Evolutionary conservation across 2,329 filamentous ascomycete genomes (phyloP).

Genomic region (Neocucurbitaria cava): DNA sequence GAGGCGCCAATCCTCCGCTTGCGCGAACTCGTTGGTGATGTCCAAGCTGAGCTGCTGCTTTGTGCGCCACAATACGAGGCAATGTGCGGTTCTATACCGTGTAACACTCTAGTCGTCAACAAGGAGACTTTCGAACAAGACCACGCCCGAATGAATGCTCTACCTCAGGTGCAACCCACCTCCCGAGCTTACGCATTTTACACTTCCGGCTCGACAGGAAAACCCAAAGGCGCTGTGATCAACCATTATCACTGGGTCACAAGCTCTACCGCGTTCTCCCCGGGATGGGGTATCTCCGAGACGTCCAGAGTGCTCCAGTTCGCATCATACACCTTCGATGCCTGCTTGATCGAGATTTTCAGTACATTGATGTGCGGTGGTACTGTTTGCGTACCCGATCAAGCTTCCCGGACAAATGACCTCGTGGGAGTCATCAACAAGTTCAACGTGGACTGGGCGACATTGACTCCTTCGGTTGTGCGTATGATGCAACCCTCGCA

Average conservation of each 20-base stretch:
- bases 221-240: conserved; percentile 68
- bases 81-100: conserved; percentile 35
- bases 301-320: conserved; percentile 64
- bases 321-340: conserved; percentile 55
- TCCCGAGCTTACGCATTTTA: conserved; percentile 69
- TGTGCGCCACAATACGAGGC: conserved; percentile 32
- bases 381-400: conserved; percentile 57
- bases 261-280: conserved; percentile 35
- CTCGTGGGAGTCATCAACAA: conserved; percentile 51
- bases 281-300: conserved; percentile 52
- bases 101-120: conserved; percentile 41
- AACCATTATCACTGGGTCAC: conserved; percentile 67
- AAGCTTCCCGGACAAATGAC: conserved; percentile 56
- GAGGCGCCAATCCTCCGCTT: conserved; percentile 46
- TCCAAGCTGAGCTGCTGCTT: conserved; percentile 37
- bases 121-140: conserved; percentile 49
- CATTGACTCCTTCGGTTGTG: conserved; percentile 54
- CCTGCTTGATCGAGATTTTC: conserved; percentile 56
- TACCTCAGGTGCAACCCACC: conserved; percentile 49
- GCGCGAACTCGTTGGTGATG: conserved; percentile 42
- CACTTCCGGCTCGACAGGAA: conserved; percentile 63
- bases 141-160: conserved; percentile 36
- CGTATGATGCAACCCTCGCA: conserved; percentile 38
- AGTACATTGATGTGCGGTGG: conserved; percentile 56
- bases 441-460: conserved; percentile 51